Base-by-base conservation (phyloP, 2,329 filamentous ascomycete species). In the Ambrosiella cleistominuta region DNA sequence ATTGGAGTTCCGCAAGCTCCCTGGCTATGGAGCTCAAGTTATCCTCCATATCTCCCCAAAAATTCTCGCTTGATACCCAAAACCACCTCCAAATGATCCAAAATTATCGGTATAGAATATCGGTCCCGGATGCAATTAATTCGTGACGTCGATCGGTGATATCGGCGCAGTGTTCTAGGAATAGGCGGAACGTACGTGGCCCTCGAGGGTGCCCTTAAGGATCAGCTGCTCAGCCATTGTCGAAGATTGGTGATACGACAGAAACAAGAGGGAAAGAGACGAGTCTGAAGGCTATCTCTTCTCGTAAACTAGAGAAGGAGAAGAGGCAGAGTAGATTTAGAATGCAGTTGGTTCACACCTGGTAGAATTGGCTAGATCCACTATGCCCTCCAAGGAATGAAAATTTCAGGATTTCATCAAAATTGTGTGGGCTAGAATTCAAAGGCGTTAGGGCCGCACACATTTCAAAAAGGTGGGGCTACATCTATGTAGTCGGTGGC, bases 121-220 rank as follows among this genome's bases (percentile, higher is more conserved):
- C n/a, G 13, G 44, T 47, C 12, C 13, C 2, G 13, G 44, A 11
- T 3, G n/a, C 44, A 27, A 19, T 9, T 35, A n/a, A 51, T n/a
- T 51, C 47, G 13, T 11, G 15, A 36, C 17, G 47, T 17, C 12
- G 27, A 35, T 51, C 35, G 1, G 47, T 17, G 11, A 9, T 51
- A 51, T 27, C 47, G 47, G 19, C 27, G 47, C 47, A n/a, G 39
- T 49, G 17, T 7, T 40, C 59, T 62, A 64, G 62, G 64, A 61
- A 42, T 59, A 61, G 61, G 50, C 52, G 49, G 39, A 67, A 81
- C 79, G 72, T 80, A 82, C 79, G 85, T 97, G 91, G 84, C 91
- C 91, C 85, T 93, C 88, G 75, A 95, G 87, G 81, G 87, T 93
- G 75, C 88, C 88, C 81, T 91, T 90, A 77, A 93, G 85, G 79